Evolutionary conservation across 2,329 filamentous ascomycete genomes (phyloP).

Genomic region (Phialophora expanda): DNA sequence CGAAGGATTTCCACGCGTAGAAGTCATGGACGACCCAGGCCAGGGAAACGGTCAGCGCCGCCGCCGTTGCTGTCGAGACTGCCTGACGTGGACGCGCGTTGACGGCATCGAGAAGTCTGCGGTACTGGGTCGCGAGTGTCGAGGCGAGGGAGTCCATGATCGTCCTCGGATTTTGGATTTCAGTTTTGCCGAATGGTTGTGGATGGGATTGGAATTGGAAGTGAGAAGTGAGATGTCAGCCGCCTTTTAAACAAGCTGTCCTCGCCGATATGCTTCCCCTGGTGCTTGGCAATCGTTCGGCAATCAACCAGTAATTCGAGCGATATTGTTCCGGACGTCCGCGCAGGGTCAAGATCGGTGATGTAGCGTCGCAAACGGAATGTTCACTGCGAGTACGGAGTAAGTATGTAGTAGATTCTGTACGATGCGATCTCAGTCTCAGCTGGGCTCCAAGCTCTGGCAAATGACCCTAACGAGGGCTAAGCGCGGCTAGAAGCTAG

Average conservation of each 20-base stretch:
- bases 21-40: conserved; percentile 35
- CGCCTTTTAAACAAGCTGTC: not conserved
- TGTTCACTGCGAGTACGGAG: not conserved
- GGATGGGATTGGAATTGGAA: not conserved
- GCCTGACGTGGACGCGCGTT: conserved; percentile 24
- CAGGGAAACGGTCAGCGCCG: conserved; percentile 23
- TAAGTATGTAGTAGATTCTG: not conserved
- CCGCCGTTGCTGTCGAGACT: conserved; percentile 19
- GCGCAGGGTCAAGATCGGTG: not conserved
- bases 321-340: not conserved
- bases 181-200: not conserved
- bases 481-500: no score
- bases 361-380: not conserved
- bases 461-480: no score
- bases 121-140: conserved; percentile 19
- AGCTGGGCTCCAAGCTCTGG: not conserved
- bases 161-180: not conserved
- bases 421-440: not conserved
- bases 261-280: not conserved
- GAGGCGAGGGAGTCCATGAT: conserved; percentile 18
- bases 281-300: not conserved
- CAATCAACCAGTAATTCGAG: not conserved
- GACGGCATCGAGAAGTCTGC: conserved; percentile 18
- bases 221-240: not conserved
- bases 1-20: conserved; percentile 34